These are phyloP conservation scores for Talaromyces piceae DNA, from an alignment of 2,329 filamentous ascomycete species.

Conservation along the genomic window DNA sequence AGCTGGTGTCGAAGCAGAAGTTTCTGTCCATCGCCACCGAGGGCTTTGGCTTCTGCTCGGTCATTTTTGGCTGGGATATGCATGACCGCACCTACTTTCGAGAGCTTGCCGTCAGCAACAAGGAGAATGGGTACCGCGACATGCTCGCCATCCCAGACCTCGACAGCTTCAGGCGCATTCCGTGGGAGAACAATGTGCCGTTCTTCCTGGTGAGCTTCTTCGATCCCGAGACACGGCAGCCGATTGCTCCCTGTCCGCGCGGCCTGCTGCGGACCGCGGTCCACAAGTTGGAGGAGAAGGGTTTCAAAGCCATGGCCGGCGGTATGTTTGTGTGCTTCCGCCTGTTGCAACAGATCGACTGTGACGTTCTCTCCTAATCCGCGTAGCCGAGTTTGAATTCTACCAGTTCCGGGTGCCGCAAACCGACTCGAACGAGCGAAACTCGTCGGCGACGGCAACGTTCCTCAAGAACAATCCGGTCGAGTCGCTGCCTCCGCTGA, in stretches of 20 bases:
- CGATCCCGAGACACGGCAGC: conserved; percentile 67
- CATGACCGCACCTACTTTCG: conserved; percentile 83
- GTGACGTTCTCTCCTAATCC: conserved; percentile 10
- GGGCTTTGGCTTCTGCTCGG: conserved; percentile 89
- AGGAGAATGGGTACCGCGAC: conserved; percentile 83
- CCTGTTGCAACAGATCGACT: background rate
- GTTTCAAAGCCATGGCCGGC: conserved; percentile 82
- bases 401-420: conserved; percentile 74
- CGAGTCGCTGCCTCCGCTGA: conserved; percentile 66
- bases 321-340: conserved; percentile 51
- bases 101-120: conserved; percentile 81
- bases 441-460: conserved; percentile 61
- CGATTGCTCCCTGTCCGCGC: conserved; percentile 70
- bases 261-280: conserved; percentile 63
- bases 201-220: conserved; percentile 80
- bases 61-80: conserved; percentile 97
- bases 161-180: conserved; percentile 69
- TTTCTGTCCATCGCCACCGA: conserved; percentile 73
- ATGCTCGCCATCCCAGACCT: conserved; percentile 76
- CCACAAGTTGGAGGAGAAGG: conserved; percentile 58
- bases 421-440: conserved; percentile 44
- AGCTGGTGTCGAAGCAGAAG: conserved; percentile 87
- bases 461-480: conserved; percentile 69
- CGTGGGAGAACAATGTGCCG: conserved; percentile 80
- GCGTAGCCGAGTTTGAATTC: conserved; percentile 84